Percentiles rank a stretch among this genome's conserved stretches.
Evolutionary conservation across 768 basidiomycete genomes (phyloP).

Genomic region (Trametopsis cervina): DNA sequence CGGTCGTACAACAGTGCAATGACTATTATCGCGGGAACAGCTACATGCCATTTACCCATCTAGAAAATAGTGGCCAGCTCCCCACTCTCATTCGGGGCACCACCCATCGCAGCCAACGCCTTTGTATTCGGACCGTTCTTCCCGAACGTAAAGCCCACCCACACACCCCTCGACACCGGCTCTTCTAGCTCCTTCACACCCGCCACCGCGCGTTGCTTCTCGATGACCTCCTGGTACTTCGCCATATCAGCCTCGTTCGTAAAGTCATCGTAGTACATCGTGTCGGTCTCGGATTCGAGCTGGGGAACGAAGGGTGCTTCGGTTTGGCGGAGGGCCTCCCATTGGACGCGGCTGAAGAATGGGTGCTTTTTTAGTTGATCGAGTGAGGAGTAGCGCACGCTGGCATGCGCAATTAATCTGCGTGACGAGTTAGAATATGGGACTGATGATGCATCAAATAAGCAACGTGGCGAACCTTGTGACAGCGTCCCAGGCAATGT

Average conservation of each 20-base stretch:
- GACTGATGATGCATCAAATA: neutral
- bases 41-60: too few species aligned
- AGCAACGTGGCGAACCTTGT: conserved; percentile 48
- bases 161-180: conserved; percentile 61
- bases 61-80: conserved; percentile 31
- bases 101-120: conserved; percentile 22
- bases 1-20: too few species aligned
- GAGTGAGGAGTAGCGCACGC: conserved; percentile 69
- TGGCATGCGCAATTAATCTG: conserved; percentile 85
- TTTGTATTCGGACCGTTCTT: conserved; percentile 71
- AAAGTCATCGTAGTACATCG: conserved; percentile 93
- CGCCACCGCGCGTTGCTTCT: conserved; percentile 94
- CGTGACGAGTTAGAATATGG: neutral
- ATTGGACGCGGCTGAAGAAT: conserved; percentile 74
- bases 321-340: conserved; percentile 71
- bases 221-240: conserved; percentile 96
- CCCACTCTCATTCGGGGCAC: conserved; percentile 22
- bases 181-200: conserved; percentile 87
- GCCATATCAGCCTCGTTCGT: conserved; percentile 90
- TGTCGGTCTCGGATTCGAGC: conserved; percentile 90
- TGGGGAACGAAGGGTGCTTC: conserved; percentile 91
- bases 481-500: conserved; percentile 91
- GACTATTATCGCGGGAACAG: too few species aligned
- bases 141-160: conserved; percentile 91
- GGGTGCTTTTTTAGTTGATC: conserved; percentile 68